phyloP scores from a whole-genome alignment of 768 basidiomycete genomes.

The Sporobolomyces roseus region DNA sequence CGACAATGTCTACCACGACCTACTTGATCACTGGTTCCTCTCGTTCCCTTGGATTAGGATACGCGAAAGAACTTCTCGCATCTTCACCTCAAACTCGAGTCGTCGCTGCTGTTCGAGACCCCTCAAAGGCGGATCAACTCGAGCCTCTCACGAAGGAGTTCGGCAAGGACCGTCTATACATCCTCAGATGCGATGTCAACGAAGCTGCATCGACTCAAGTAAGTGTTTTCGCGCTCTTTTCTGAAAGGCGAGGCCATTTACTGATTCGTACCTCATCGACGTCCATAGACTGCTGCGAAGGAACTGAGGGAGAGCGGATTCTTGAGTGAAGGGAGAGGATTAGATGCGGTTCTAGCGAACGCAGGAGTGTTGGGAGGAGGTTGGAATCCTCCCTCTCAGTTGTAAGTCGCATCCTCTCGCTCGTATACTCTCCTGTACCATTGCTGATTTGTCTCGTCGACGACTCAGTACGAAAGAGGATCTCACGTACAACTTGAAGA shows the following conservation, averaged over 20 bases:
- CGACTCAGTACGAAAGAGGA: constrained; percentile 5
- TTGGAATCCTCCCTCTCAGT: neutral
- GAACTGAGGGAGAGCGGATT: constrained; percentile 29
- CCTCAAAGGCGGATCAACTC: constrained; percentile 39
- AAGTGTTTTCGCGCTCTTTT: constrained; percentile 10
- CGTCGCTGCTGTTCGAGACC: constrained; percentile 47
- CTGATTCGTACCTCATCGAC: too few species aligned
- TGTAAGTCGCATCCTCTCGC: constrained; percentile 7
- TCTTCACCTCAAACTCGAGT: constrained; percentile 40
- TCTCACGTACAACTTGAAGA: constrained; percentile 41
- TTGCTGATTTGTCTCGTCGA: neutral
- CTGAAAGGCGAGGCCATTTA: too few species aligned
- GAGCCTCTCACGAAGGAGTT: constrained; percentile 20
- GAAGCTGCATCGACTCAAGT: constrained; percentile 48
- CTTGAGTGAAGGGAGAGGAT: constrained; percentile 2
- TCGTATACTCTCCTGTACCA: neutral
- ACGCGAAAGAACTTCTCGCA: constrained; percentile 41
- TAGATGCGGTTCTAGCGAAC: constrained; percentile 36
- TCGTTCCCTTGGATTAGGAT: constrained; percentile 47
- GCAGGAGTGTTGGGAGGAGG: constrained; percentile 25
- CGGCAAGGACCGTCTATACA: constrained; percentile 46
- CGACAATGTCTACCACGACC: constrained; percentile 5
- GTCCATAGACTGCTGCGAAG: constrained; percentile 28
- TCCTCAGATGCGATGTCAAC: constrained; percentile 51
- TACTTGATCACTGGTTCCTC: constrained; percentile 43